Percentiles rank a stretch among this genome's conserved stretches.
phyloP scores from a whole-genome alignment of 164 flowering plant genomes.

The Cinnamomum chago region DNA sequence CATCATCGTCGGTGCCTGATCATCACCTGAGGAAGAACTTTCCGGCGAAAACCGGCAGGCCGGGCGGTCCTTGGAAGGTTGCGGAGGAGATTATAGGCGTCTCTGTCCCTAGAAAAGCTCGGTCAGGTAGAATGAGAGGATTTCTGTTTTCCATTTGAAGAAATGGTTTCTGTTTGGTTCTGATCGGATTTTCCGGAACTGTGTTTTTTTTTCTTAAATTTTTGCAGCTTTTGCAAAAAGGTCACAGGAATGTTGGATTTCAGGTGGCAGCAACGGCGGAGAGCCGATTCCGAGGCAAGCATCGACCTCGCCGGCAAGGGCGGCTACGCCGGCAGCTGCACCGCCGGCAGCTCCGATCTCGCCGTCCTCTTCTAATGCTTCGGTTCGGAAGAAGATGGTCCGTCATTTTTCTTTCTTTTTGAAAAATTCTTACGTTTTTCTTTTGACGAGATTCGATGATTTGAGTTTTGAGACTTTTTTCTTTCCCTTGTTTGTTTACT shows the following conservation, averaged over 20 bases:
- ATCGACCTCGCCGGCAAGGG: constrained; percentile 75
- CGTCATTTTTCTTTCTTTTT: constrained; percentile 1
- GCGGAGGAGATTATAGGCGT: constrained; percentile 90
- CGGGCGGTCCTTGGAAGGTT: constrained; percentile 41
- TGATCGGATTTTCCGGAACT: background rate
- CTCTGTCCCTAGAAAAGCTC: constrained; percentile 92
- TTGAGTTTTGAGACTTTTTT: background rate
- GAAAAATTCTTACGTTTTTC: no score
- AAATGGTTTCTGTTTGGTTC: constrained; percentile 4
- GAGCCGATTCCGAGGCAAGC: constrained; percentile 62
- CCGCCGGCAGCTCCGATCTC: constrained; percentile 40
- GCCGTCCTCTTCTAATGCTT: constrained; percentile 62
- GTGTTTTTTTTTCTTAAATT: background rate
- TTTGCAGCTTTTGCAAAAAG: constrained; percentile 79
- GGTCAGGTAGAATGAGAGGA: constrained; percentile 31
- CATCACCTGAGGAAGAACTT: constrained; percentile 29
- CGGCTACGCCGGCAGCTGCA: constrained; percentile 22
- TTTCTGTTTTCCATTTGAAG: no score
- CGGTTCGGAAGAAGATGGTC: constrained; percentile 65
- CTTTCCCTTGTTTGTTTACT: background rate
- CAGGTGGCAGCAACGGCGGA: constrained; percentile 19
- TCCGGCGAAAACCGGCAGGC: constrained; percentile 49
- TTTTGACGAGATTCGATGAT: background rate
- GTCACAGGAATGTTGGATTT: constrained; percentile 70
- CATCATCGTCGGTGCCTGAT: constrained; percentile 14